Base-by-base conservation (phyloP, 2,329 filamentous ascomycete genomes). In the Alternaria viburni region DNA sequence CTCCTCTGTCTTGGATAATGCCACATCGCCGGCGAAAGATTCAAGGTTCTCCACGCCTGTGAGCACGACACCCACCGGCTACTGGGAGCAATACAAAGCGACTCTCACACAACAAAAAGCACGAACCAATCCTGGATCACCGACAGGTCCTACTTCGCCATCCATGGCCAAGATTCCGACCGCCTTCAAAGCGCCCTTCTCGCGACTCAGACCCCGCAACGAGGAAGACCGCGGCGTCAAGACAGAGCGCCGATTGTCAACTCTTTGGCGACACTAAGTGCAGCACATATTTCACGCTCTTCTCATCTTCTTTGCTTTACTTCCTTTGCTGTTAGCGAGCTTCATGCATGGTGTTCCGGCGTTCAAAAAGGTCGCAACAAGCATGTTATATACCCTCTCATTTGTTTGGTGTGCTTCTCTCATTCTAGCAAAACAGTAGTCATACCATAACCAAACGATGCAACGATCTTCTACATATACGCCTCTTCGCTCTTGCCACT, bases 311-410 rank as follows among this genome's bases (percentile, higher is more conserved):
- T 9, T 4, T 11, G 9, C 28, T 25, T 50, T n/a, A 7, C 49
- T 56, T 59, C 9, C 13, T 50, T n/a, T 49, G 9, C 50, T 32
- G 3, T 13, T 11, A 51, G 25, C 46, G 46, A 54, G n/a, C 43
- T 57, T 10, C 23, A 47, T 44, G 15, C 44, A n/a, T 43, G 36
- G 54, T 26, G 43, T 58, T 45, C 30, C 12, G 47, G 45, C n/a
- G 26, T 58, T 43, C 21, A 30, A 54, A 61, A 63, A 54, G 28
- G 25, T 61, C 30, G 17, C 46, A 59, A 21, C 47, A 28, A 49
- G 25, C 52, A 47, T 62, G 69, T 64, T 69, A 60, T 69, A 71
- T 71, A 71, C 69, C 69, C 69, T 65, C 54, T 23, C 50, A 23
- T 28, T 56, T 44, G 23, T 59, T 44, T 17, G 23, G 43, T 49